phyloP scores from a whole-genome alignment of 768 basidiomycete species.

The Albatrellus ellisii region DNA sequence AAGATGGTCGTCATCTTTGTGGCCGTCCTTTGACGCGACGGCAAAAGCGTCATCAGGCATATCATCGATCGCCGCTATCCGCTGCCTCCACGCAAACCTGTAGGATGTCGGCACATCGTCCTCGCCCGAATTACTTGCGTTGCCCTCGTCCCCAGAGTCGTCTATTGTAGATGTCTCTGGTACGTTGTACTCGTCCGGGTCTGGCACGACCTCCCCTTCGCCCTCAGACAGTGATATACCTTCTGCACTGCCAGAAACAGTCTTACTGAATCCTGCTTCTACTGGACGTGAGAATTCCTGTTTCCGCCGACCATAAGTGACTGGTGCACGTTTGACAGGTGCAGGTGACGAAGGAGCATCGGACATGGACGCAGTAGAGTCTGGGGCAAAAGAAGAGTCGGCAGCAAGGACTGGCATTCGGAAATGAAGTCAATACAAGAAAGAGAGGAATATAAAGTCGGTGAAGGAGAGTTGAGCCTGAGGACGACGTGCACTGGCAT shows the following conservation, averaged over 20 bases:
- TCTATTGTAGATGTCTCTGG: neutral
- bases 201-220: conserved; percentile 11
- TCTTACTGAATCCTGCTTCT: neutral
- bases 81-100: conserved; percentile 10
- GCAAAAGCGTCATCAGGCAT: conserved; percentile 4
- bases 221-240: neutral
- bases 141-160: neutral
- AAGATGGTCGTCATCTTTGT: neutral
- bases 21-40: neutral
- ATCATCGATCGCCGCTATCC: conserved; percentile 9
- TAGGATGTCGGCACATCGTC: neutral
- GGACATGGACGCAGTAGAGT: conserved; percentile 6
- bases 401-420: no score
- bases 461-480: no score
- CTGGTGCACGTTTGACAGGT: conserved; percentile 21
- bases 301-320: conserved; percentile 33
- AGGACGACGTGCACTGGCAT: no score
- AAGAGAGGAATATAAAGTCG: no score
- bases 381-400: conserved; percentile 2
- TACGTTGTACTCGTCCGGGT: conserved; percentile 11
- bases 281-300: neutral
- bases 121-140: neutral
- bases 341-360: conserved; percentile 9
- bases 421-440: no score
- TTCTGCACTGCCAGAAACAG: neutral